phyloP scores from a whole-genome alignment of 805 yeast genomes.

The Wickerhamiella kurtzmanii region DNA sequence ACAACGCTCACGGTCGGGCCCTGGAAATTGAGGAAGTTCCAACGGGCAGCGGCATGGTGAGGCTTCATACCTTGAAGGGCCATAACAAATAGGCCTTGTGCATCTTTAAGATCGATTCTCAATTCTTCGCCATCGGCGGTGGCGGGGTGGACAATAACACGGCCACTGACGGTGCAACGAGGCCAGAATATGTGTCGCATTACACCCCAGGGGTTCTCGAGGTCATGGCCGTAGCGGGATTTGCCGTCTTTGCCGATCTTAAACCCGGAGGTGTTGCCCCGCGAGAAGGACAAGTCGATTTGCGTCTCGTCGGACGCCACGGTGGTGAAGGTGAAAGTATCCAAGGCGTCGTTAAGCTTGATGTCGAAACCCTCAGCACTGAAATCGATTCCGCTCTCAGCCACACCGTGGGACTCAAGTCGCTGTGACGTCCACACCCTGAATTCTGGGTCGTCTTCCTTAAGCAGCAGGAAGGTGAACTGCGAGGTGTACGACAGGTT shows the following conservation, averaged over 20 bases:
- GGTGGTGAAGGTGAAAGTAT: conserved; percentile 41
- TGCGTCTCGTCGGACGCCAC: conserved; percentile 52
- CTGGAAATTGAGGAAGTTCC: conserved; percentile 91
- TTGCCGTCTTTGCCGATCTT: conserved; percentile 83
- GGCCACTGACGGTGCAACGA: conserved; percentile 59
- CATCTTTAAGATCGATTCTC: conserved; percentile 25
- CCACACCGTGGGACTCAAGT: conserved; percentile 59
- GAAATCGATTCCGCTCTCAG: conserved; percentile 50
- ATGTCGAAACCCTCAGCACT: conserved; percentile 62
- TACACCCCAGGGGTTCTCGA: conserved; percentile 83
- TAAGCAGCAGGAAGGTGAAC: conserved; percentile 74
- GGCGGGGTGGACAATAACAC: conserved; percentile 31
- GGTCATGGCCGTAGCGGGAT: conserved; percentile 75
- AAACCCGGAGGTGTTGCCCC: conserved; percentile 49
- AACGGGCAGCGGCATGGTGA: conserved; percentile 92
- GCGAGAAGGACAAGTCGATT: conserved; percentile 53
- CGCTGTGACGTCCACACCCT: conserved; percentile 85
- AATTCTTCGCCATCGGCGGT: conserved; percentile 22
- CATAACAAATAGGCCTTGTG: conserved; percentile 71
- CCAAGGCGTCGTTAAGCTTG: conserved; percentile 42
- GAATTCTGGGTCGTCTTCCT: conserved; percentile 35
- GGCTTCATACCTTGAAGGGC: conserved; percentile 99
- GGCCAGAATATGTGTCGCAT: conserved; percentile 98
- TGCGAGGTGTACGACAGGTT: conserved; percentile 78
- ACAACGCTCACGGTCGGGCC: conserved; percentile 60